Conservation (phyloP, 768 basidiomycete genomes). For the Leccinellum albellum region DNA sequence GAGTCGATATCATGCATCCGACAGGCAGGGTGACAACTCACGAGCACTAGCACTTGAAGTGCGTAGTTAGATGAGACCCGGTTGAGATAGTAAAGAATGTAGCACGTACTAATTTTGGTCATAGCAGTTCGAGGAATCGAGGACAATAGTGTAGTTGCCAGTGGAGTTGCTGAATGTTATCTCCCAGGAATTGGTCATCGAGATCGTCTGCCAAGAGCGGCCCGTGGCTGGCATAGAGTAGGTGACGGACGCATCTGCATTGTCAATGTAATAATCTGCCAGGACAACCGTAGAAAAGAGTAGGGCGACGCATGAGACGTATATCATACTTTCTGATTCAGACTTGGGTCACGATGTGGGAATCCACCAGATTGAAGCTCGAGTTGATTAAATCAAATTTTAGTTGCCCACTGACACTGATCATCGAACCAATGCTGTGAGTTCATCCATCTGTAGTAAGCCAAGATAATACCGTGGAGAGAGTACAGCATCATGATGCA, state of each 20-base stretch:
- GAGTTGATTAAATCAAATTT: not conserved
- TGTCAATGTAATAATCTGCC: constrained; percentile 25
- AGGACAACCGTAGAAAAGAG: constrained; percentile 11
- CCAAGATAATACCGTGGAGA: too few species aligned
- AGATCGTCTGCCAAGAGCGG: constrained; percentile 10
- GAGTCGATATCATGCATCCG: not conserved
- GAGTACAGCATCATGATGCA: not conserved
- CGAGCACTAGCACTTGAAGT: constrained; percentile 10
- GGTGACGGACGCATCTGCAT: constrained; percentile 15
- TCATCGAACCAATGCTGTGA: not conserved
- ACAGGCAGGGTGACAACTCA: constrained; percentile 3
- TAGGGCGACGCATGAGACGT: constrained; percentile 3
- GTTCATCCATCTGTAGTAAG: too few species aligned
- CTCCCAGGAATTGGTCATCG: not conserved
- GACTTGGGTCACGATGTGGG: not conserved
- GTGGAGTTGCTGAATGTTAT: constrained; percentile 14
- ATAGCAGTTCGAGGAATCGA: constrained; percentile 22
- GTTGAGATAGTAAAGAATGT: not conserved
- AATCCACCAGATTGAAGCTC: not conserved
- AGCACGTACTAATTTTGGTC: constrained; percentile 23
- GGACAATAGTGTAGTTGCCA: constrained; percentile 13
- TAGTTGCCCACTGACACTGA: not conserved
- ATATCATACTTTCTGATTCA: not conserved
- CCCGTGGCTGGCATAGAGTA: constrained; percentile 20
- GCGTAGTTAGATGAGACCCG: not conserved